Conservation (phyloP, 2,329 filamentous ascomycete species). For the Colletotrichum musae region DNA sequence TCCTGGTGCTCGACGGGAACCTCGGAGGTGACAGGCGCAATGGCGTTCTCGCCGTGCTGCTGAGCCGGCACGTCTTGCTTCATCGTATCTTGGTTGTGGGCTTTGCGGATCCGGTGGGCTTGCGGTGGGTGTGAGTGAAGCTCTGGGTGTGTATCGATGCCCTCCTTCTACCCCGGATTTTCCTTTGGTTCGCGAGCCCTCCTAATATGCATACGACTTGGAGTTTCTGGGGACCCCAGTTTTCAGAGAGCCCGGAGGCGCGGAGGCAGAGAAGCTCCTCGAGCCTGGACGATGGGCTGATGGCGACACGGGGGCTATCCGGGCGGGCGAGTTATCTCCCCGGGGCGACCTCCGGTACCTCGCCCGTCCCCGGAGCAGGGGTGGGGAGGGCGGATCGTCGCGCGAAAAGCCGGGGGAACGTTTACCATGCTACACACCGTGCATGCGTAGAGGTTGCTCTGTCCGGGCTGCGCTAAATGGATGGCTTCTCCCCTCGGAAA, state of each 20-base stretch:
- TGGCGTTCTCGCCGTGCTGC: conserved; percentile 3
- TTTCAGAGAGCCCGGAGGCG: conserved; percentile 15
- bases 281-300: conserved; percentile 20
- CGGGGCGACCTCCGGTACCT: conserved; percentile 22
- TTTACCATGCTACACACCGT: not conserved
- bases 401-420: not conserved
- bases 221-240: conserved; percentile 21
- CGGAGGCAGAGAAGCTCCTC: conserved; percentile 25
- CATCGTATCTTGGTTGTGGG: conserved; percentile 13
- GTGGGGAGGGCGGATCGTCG: conserved; percentile 14
- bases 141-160: not conserved
- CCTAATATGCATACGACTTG: conserved; percentile 16
- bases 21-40: not conserved
- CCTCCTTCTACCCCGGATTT: conserved; percentile 24
- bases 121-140: not conserved
- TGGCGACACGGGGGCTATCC: conserved; percentile 7
- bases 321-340: conserved; percentile 5
- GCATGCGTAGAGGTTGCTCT: not conserved
- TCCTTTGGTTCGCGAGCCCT: not conserved
- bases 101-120: not conserved
- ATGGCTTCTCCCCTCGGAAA: not conserved
- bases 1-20: conserved; percentile 13
- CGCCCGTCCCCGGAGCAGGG: conserved; percentile 20
- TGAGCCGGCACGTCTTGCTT: conserved; percentile 8
- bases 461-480: conserved; percentile 9